These are phyloP conservation scores for Leccinum pachyderme DNA, from an alignment of 1,284 basidiomycete species.

Conservation along the genomic window DNA sequence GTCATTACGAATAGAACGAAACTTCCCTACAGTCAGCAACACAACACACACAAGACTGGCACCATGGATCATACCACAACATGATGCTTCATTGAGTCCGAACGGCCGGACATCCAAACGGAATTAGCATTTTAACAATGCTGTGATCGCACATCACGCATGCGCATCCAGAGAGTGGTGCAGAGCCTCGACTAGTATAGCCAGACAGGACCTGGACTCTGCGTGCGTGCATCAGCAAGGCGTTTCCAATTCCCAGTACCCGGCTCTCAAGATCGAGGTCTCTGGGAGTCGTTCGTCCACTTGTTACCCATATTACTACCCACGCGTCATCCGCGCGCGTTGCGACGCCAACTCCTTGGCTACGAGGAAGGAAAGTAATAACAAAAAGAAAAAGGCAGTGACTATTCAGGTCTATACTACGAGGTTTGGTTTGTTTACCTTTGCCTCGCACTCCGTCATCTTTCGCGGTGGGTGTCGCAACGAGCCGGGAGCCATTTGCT, in stretches of 20 bases:
- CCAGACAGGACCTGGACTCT: not conserved
- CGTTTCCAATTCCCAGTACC: not conserved
- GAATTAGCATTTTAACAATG: not conserved
- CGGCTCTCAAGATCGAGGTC: not conserved
- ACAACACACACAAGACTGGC: not conserved
- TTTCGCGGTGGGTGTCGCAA: not conserved
- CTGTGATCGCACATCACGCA: not conserved
- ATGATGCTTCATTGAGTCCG: not conserved
- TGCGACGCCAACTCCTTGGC: not conserved
- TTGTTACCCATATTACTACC: not conserved
- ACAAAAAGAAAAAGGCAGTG: not conserved
- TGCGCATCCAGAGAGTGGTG: not conserved
- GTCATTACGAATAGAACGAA: not conserved
- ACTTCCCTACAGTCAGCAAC: not conserved
- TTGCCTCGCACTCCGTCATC: not conserved
- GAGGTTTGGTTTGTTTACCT: not conserved
- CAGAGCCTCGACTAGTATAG: not conserved
- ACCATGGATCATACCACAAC: too few relatives aligned
- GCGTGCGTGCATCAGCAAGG: not conserved
- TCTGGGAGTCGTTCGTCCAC: not conserved
- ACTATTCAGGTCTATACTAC: not conserved
- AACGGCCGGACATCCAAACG: not conserved
- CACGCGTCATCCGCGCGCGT: not conserved
- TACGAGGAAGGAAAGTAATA: not conserved
- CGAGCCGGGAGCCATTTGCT: not conserved